These are phyloP conservation scores for Hansenula sp. DNA, from an alignment of 1,139 yeast species.

Conservation along the genomic window DNA sequence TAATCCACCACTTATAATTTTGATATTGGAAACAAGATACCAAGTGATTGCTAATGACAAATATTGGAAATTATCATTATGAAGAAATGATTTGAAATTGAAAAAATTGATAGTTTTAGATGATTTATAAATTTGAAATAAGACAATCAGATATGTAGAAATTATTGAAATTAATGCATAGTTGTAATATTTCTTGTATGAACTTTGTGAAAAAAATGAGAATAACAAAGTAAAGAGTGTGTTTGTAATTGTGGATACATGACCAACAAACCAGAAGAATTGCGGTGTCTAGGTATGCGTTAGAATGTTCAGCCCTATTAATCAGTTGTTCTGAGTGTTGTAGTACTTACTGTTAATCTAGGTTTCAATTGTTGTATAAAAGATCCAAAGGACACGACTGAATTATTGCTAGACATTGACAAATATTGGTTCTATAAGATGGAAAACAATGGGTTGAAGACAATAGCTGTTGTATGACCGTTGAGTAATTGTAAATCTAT, in stretches of 20 bases:
- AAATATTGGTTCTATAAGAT: too few species aligned
- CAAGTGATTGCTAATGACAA: slow-evolving; percentile 52
- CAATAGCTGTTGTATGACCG: too few species aligned
- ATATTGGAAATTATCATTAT: slow-evolving; percentile 64
- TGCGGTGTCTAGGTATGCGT: slow-evolving; percentile 31
- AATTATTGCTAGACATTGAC: background rate
- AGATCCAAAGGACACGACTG: slow-evolving; percentile 4
- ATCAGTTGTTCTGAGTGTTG: background rate
- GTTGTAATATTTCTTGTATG: slow-evolving; percentile 31
- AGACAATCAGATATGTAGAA: slow-evolving; percentile 71
- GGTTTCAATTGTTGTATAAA: slow-evolving; percentile 9
- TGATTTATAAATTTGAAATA: slow-evolving; percentile 34
- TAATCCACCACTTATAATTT: slow-evolving; percentile 41
- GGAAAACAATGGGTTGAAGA: too few species aligned
- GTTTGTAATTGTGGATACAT: slow-evolving; percentile 57
- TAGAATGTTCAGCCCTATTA: background rate
- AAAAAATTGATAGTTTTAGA: slow-evolving; percentile 25
- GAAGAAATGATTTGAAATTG: slow-evolving; percentile 26
- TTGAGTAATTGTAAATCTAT: too few species aligned
- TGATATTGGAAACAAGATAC: slow-evolving; percentile 44
- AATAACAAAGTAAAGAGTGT: slow-evolving; percentile 51
- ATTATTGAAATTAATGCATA: slow-evolving; percentile 61
- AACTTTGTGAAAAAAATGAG: slow-evolving; percentile 27
- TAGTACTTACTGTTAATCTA: slow-evolving; percentile 7
- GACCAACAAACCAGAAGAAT: slow-evolving; percentile 50